Percentiles rank a stretch among this genome's conserved stretches.
Evolutionary conservation across 2,329 filamentous ascomycete species (phyloP).

Genomic region (Lojkania enalia): DNA sequence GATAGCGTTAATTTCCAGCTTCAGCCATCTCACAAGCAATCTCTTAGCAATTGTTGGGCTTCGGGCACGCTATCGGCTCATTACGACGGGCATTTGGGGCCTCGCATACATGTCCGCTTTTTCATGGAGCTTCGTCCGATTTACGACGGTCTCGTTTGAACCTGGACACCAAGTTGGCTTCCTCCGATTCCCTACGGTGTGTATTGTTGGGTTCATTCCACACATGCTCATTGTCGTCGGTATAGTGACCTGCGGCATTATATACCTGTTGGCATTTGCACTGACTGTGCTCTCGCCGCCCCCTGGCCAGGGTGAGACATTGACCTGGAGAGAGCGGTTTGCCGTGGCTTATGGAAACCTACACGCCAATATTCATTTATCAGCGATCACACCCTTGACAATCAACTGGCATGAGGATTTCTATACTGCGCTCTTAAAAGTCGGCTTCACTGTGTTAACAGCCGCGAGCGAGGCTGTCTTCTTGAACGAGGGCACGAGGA

Average conservation of each 20-base stretch:
- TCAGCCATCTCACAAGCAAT: slow-evolving; percentile 87
- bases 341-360: slow-evolving; percentile 79
- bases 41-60: slow-evolving; percentile 77
- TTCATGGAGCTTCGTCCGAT: slow-evolving; percentile 67
- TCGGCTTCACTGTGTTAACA: slow-evolving; percentile 85
- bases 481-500: slow-evolving; percentile 80
- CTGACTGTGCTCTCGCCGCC: slow-evolving; percentile 73
- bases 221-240: slow-evolving; percentile 85
- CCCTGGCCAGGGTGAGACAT: slow-evolving; percentile 49
- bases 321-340: slow-evolving; percentile 63
- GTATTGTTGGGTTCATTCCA: slow-evolving; percentile 91
- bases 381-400: slow-evolving; percentile 65
- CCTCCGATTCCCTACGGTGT: slow-evolving; percentile 88
- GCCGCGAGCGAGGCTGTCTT: slow-evolving; percentile 96
- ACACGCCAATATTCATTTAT: slow-evolving; percentile 86
- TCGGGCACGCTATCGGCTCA: slow-evolving; percentile 76
- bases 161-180: slow-evolving; percentile 64
- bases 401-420: slow-evolving; percentile 91
- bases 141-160: slow-evolving; percentile 41
- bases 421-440: slow-evolving; percentile 84
- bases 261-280: slow-evolving; percentile 76
- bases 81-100: slow-evolving; percentile 89
- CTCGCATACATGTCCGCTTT: slow-evolving; percentile 87
- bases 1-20: slow-evolving; percentile 82
- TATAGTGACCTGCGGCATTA: slow-evolving; percentile 72